Evolutionary conservation across 768 basidiomycete genomes (phyloP), one percentile per base, ranked within the genome.

Genomic region (Phaffia tasmanica): DNA sequence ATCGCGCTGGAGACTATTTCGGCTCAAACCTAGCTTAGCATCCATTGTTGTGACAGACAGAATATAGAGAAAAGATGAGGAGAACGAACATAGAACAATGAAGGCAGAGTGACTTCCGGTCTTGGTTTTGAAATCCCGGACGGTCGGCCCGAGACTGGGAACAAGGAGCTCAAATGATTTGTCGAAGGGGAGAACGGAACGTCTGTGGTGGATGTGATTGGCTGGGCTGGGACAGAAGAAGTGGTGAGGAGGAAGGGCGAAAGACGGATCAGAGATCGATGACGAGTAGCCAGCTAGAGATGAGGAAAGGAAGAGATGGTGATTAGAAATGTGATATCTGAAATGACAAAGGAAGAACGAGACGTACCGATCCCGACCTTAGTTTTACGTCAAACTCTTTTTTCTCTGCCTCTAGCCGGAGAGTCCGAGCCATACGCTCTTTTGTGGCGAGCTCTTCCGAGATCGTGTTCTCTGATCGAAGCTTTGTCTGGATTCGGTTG

Each of bases 401-500:
- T 55, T 51, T 50, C 35, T 67, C 66, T 21, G 57, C 23, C 23
- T 62, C 60, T 29, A 19, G 16, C 27, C 53, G 19, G 15, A 55
- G 42, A 21, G 47, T n/a, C 51, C 53, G 42, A 15, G 55, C 4
- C 35, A 47, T 57, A 14, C 51, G 27, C 48, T 69, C 67, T 51
- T 63, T 69, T 2, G 49, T 25, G 8, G 67, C 50, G 15, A 69
- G 49, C 27, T 69, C 67, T 21, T 11, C 14, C 55, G 56, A 27
- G 25, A 69, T 47, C 19, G 54, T 48, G 50, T 62, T 59, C 32
- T 69, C 67, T 14, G 30, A 32, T 32, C 58, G 54, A 9, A 69
- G 62, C 57, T 64, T 69, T 16, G 56, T 69, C 51, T 64, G 67
- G 57, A 69, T 69, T 27, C 67, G 62, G 9, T 30, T 48, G 1